Evolutionary conservation across 1,139 yeast genomes (phyloP).

Genomic region (Geotrichum cucujoidarum): DNA sequence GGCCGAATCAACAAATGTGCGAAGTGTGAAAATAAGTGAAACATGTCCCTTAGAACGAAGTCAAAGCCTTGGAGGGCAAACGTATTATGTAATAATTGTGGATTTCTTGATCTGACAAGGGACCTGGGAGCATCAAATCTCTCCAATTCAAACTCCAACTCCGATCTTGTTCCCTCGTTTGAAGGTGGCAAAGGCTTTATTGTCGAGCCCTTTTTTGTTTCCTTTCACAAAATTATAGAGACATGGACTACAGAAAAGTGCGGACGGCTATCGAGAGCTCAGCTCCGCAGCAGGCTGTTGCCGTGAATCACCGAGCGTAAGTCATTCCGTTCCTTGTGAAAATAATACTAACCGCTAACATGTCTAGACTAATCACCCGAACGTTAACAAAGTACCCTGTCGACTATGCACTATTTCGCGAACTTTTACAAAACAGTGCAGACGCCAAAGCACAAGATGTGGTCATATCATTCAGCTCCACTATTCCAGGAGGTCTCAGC

Average conservation of each 20-base stretch:
- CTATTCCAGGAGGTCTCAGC: constrained; percentile 18
- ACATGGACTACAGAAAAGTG: constrained; percentile 30
- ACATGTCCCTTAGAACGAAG: too few species aligned
- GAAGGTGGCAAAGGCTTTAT: constrained; percentile 4
- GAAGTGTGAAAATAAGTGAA: too few species aligned
- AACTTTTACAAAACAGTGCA: constrained; percentile 41
- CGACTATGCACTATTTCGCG: constrained; percentile 40
- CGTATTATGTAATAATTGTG: background rate
- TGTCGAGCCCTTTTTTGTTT: background rate
- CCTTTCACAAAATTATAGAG: background rate
- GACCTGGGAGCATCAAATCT: too few species aligned
- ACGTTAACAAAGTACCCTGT: constrained; percentile 42
- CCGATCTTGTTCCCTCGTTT: too few species aligned
- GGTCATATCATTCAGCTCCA: constrained; percentile 32
- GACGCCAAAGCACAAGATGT: constrained; percentile 40
- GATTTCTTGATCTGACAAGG: background rate
- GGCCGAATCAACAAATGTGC: too few species aligned
- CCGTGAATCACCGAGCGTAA: constrained; percentile 41
- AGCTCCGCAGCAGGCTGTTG: constrained; percentile 31
- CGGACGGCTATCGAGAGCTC: constrained; percentile 21
- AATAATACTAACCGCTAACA: background rate
- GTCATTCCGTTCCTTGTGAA: constrained; percentile 15
- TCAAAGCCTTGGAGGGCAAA: too few species aligned
- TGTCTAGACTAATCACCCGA: constrained; percentile 36
- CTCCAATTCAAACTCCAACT: too few species aligned